A percentile compares a stretch with the other conserved stretches of the same genome.
phyloP scores from a whole-genome alignment of 805 yeast species.

The Blastobotrys attinorum region DNA sequence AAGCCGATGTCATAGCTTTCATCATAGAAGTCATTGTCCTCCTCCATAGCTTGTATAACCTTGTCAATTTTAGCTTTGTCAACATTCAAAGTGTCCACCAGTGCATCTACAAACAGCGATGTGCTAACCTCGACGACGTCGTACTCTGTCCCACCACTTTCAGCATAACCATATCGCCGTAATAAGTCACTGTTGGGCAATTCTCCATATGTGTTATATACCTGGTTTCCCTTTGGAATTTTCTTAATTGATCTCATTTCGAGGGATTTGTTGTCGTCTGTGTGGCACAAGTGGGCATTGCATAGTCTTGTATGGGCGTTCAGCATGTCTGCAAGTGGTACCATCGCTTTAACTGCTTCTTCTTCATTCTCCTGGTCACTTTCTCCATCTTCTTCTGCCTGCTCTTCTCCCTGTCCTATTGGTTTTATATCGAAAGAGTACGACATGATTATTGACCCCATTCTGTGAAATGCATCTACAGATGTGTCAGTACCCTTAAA shows the following conservation, averaged over 20 bases:
- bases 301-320: constrained; percentile 74
- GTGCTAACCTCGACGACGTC: constrained; percentile 77
- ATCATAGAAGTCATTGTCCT: constrained; percentile 17
- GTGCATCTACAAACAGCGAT: constrained; percentile 33
- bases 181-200: constrained; percentile 86
- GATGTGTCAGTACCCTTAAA: constrained; percentile 29
- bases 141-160: constrained; percentile 55
- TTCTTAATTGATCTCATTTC: constrained; percentile 64
- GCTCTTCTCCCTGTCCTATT: constrained; percentile 12
- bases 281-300: constrained; percentile 64
- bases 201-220: constrained; percentile 85
- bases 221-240: constrained; percentile 61
- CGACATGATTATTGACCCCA: constrained; percentile 79
- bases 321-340: constrained; percentile 85
- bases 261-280: constrained; percentile 32
- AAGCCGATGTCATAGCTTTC: constrained; percentile 19
- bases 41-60: constrained; percentile 13
- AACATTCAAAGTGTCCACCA: constrained; percentile 19
- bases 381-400: constrained; percentile 31
- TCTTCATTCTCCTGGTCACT: constrained; percentile 31
- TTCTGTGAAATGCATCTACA: constrained; percentile 53
- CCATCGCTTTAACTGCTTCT: constrained; percentile 64
- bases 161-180: constrained; percentile 88
- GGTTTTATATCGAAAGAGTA: constrained; percentile 85
- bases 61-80: constrained; percentile 9